phyloP scores from a whole-genome alignment of 768 basidiomycete genomes.

The Tylopilus intermedius region DNA sequence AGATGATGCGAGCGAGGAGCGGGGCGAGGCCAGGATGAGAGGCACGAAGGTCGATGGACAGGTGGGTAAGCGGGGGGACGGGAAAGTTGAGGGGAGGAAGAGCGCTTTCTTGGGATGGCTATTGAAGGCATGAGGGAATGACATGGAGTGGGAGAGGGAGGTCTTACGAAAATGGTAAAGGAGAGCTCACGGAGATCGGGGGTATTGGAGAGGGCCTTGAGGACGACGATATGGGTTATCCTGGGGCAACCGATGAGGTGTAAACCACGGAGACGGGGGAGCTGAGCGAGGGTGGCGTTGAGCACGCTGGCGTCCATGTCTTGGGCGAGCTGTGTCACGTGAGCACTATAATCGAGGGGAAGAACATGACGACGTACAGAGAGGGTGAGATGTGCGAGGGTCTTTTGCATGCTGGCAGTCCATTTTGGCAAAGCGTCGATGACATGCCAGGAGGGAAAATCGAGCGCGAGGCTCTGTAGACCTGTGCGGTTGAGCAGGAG shows the following conservation, averaged over 20 bases:
- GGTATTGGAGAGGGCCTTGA: conserved; percentile 41
- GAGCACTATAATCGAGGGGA: not conserved
- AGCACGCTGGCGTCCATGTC: conserved; percentile 52
- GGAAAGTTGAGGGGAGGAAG: conserved; percentile 14
- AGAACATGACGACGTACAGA: conserved; percentile 40
- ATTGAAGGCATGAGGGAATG: not conserved
- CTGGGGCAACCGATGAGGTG: conserved; percentile 60
- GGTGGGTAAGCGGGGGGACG: conserved; percentile 42
- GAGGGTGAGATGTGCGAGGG: conserved; percentile 52
- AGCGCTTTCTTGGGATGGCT: conserved; percentile 12
- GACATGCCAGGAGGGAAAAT: conserved; percentile 52
- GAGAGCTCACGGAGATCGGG: conserved; percentile 59
- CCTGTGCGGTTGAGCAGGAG: conserved; percentile 37
- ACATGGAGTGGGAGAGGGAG: not conserved
- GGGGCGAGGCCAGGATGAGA: conserved; percentile 19
- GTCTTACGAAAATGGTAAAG: conserved; percentile 52
- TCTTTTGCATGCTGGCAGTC: conserved; percentile 39
- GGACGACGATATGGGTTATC: conserved; percentile 47
- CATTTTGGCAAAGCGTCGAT: conserved; percentile 57
- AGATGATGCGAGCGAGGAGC: conserved; percentile 16
- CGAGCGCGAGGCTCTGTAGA: conserved; percentile 47
- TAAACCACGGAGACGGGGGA: conserved; percentile 52
- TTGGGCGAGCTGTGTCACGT: conserved; percentile 43
- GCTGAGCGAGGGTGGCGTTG: conserved; percentile 40
- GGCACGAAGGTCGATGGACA: conserved; percentile 49